A percentile compares a stretch with the other conserved stretches of the same genome.
These are phyloP conservation scores for Ophiostoma sp. DNA, from an alignment of 2,329 filamentous ascomycete species.

Conservation along the genomic window DNA sequence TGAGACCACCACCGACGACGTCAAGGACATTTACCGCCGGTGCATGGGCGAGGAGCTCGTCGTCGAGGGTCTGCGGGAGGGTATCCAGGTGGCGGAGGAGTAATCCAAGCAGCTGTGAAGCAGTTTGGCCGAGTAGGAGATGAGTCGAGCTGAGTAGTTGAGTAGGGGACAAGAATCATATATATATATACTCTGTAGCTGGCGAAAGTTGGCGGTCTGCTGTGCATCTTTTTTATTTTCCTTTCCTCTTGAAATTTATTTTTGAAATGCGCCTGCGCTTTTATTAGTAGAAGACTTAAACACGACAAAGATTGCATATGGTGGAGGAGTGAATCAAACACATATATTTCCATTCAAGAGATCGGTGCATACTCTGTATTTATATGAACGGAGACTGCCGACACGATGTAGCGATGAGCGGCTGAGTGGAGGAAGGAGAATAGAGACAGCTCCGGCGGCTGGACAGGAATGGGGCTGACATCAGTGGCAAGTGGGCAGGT, in stretches of 20 bases:
- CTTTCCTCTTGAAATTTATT: background rate
- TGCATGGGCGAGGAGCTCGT: constrained; percentile 81
- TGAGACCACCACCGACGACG: constrained; percentile 87
- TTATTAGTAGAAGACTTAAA: constrained; percentile 2
- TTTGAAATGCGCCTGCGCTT: background rate
- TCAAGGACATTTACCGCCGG: constrained; percentile 87
- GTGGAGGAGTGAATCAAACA: background rate
- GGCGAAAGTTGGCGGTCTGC: background rate
- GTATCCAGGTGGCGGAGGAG: constrained; percentile 70
- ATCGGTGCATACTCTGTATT: background rate
- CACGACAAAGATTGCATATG: background rate
- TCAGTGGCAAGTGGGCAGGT: background rate
- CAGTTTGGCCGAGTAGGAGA: background rate
- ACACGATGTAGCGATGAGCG: no score
- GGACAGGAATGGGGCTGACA: constrained; percentile 8
- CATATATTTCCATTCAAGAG: background rate
- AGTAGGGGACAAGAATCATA: background rate
- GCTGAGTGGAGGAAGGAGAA: no score
- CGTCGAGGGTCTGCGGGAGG: constrained; percentile 83
- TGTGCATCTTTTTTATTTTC: background rate
- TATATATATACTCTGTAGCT: constrained; percentile 8
- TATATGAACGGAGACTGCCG: background rate
- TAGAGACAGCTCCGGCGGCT: background rate
- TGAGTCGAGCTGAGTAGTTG: background rate
- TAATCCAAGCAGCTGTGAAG: constrained; percentile 37